Conservation (phyloP, 2,329 filamentous ascomycete genomes). For the Aspergillus felis region DNA sequence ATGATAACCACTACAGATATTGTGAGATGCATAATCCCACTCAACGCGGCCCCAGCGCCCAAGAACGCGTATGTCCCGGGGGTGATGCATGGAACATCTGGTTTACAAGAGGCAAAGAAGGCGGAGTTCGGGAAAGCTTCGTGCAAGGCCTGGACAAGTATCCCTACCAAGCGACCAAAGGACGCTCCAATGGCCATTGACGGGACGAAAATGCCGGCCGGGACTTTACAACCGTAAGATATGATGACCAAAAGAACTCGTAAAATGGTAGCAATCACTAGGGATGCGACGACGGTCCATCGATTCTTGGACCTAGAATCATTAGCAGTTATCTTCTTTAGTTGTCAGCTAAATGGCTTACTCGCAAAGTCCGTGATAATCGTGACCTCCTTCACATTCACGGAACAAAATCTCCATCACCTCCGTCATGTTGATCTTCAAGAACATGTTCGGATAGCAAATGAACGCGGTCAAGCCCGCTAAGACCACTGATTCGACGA, state of each 20-base stretch:
- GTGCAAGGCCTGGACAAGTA: constrained; percentile 84
- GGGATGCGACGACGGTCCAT: constrained; percentile 71
- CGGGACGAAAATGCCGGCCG: constrained; percentile 94
- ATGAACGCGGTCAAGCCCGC: constrained; percentile 81
- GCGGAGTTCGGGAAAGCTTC: constrained; percentile 75
- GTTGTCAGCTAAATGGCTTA: constrained; percentile 31
- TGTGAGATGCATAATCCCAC: constrained; percentile 97
- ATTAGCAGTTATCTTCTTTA: constrained; percentile 4
- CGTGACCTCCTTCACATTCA: constrained; percentile 84
- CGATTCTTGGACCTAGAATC: constrained; percentile 56
- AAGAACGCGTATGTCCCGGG: constrained; percentile 96
- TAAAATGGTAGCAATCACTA: constrained; percentile 74
- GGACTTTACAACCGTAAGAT: constrained; percentile 96
- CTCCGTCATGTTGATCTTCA: constrained; percentile 97
- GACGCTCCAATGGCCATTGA: constrained; percentile 96
- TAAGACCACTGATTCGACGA: constrained; percentile 80
- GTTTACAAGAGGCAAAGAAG: constrained; percentile 85
- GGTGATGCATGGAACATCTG: constrained; percentile 92
- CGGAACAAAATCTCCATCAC: constrained; percentile 98
- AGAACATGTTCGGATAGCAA: constrained; percentile 95
- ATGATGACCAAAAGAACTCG: constrained; percentile 85
- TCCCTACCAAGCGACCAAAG: constrained; percentile 90
- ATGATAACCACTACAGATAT: constrained; percentile 98
- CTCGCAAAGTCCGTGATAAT: constrained; percentile 88
- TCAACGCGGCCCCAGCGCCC: constrained; percentile 84